Evolutionary conservation across 78 protist species (phyloP), one percentile per base, ranked within the genome.

Genomic region (Polysphondylium violaceum): DNA sequence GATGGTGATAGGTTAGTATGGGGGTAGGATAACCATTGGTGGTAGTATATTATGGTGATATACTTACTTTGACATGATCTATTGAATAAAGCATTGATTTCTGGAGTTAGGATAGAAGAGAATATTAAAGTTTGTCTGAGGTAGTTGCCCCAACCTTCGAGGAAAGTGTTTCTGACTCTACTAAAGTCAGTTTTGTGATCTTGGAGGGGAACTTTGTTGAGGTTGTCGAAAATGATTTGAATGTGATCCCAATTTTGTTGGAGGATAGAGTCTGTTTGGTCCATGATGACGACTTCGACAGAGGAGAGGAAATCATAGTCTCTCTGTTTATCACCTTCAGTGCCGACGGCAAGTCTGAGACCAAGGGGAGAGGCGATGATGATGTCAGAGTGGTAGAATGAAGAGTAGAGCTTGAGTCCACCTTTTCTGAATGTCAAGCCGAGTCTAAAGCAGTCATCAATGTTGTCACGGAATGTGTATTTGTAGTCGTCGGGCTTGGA

Each of bases 221-320:
- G 16, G 17, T 29, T 29, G 7, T 23, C 78, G 50, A 97, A 71
- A 8, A 87, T 27, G 27, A 67, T 41, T 43, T 50, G 55, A n/a
- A 95, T 44, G 53, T 97, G 97, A 60, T 94, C 97, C 97, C 97
- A 95, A 74, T 97, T 97, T 71, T 97, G 98, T 97, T 96, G 95
- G 40, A 51, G 53, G 19, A 96, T 27, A 27, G 86, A 58, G 19
- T 94, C 93, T 7, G 93, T 87, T 58, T 50, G 86, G 27, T 86
- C 97, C 35, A 95, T n/a, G 19, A 95, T 58, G 3, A 65, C 19
- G 14, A 97, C 27, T 87, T 97, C 97, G 27, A 97, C 55, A 0
- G 96, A 93, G 11, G 96, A 93, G 5, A 97, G 77, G 50, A 89
- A 95, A 76, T 97, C 97, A 65, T 64, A 74, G 23, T 83, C 77